phyloP scores from a whole-genome alignment of 257 asterid genomes.

The Petrea volubilis region DNA sequence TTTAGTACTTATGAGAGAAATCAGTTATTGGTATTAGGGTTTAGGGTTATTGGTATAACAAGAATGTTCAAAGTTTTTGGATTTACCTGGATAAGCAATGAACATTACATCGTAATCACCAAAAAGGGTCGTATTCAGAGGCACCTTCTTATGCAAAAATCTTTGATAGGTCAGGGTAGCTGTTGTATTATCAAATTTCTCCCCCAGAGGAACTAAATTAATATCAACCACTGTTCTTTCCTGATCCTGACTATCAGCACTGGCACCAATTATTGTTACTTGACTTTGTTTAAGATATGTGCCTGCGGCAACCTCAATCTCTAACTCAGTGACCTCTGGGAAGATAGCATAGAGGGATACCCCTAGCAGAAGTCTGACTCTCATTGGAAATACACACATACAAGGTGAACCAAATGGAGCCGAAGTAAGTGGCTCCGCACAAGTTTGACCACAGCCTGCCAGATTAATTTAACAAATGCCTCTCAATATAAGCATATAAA shows the following conservation, averaged over 20 bases:
- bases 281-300: slow-evolving; percentile 88
- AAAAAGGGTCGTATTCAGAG: slow-evolving; percentile 82
- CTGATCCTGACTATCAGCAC: slow-evolving; percentile 78
- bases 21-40: too few relatives aligned
- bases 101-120: slow-evolving; percentile 73
- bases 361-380: slow-evolving; percentile 78
- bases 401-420: slow-evolving; percentile 90
- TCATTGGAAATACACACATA: slow-evolving; percentile 93
- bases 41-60: slow-evolving; percentile 17
- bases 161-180: slow-evolving; percentile 85
- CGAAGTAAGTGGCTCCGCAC: slow-evolving; percentile 82
- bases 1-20: slow-evolving; percentile 26
- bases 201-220: slow-evolving; percentile 89
- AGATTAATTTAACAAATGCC: slow-evolving; percentile 25
- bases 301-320: slow-evolving; percentile 91
- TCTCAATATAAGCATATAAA: background rate
- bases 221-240: slow-evolving; percentile 80
- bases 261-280: slow-evolving; percentile 84
- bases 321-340: slow-evolving; percentile 79
- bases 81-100: slow-evolving; percentile 83
- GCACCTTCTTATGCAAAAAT: slow-evolving; percentile 78
- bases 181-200: slow-evolving; percentile 90
- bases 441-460: slow-evolving; percentile 87
- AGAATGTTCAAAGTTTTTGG: background rate
- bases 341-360: slow-evolving; percentile 76